phyloP scores from a whole-genome alignment of 805 yeast species.

The Candida xyloterini region DNA sequence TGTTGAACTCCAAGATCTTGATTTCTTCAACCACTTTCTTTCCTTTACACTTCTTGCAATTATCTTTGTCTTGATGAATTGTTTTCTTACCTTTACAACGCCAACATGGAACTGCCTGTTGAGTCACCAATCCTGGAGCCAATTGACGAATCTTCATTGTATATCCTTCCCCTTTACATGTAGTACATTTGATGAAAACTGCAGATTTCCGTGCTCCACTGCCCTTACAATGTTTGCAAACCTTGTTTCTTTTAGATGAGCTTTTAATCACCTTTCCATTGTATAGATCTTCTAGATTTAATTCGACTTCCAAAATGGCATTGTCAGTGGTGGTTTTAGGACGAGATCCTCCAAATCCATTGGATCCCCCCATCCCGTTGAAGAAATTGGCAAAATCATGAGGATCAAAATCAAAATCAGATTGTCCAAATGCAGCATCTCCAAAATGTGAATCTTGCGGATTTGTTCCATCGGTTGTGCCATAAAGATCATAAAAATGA shows the following conservation, averaged over 20 bases:
- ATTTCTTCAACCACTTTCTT: constrained; percentile 57
- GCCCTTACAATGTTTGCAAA: constrained; percentile 76
- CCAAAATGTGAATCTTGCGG: constrained; percentile 43
- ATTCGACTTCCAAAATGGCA: constrained; percentile 61
- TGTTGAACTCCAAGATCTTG: constrained; percentile 71
- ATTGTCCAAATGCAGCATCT: constrained; percentile 40
- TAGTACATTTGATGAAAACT: constrained; percentile 49
- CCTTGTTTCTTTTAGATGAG: constrained; percentile 63
- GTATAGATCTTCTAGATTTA: constrained; percentile 71
- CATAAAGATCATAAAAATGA: constrained; percentile 56
- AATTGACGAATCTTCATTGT: constrained; percentile 58
- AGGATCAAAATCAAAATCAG: constrained; percentile 50
- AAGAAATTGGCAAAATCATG: constrained; percentile 79
- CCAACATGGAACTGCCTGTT: constrained; percentile 57
- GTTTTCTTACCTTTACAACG: constrained; percentile 72
- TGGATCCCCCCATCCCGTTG: constrained; percentile 31
- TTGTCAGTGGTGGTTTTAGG: constrained; percentile 49
- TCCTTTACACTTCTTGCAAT: constrained; percentile 77
- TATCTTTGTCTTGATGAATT: constrained; percentile 58
- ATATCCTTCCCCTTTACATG: constrained; percentile 72
- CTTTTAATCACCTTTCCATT: constrained; percentile 78
- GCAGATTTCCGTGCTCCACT: constrained; percentile 68
- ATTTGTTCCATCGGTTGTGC: constrained; percentile 38
- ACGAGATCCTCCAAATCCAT: constrained; percentile 19
- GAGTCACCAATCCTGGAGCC: constrained; percentile 74